Evolutionary conservation across 2,329 filamentous ascomycete genomes (phyloP).

Genomic region (Neofusicoccum cordaticola): DNA sequence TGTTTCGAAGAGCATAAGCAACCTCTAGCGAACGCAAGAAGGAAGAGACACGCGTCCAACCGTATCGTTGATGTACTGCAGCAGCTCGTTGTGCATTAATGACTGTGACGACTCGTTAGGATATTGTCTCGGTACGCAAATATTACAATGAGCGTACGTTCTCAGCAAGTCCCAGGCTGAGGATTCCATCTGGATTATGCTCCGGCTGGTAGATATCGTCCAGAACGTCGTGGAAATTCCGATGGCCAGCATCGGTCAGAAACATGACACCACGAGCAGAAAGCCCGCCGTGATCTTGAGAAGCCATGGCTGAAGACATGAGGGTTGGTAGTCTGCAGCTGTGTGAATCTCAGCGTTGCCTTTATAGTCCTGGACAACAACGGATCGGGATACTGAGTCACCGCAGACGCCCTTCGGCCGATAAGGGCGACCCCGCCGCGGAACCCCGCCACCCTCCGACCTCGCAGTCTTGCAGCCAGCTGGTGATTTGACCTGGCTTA

Average conservation of each 20-base stretch:
- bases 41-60: slow-evolving; percentile 24
- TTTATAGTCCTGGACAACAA: neutral
- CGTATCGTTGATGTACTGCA: slow-evolving; percentile 42
- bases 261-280: neutral
- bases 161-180: slow-evolving; percentile 54
- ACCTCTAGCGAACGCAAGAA: neutral
- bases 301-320: neutral
- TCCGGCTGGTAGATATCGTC: slow-evolving; percentile 44
- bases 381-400: neutral
- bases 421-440: neutral
- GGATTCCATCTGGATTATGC: slow-evolving; percentile 44
- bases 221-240: slow-evolving; percentile 35
- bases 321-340: too few species aligned
- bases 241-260: neutral
- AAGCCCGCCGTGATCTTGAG: neutral
- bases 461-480: too few species aligned
- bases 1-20: neutral
- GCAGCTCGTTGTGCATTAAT: slow-evolving; percentile 50
- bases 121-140: neutral
- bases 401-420: neutral
- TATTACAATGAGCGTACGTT: slow-evolving; percentile 30
- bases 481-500: too few species aligned
- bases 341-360: neutral
- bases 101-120: slow-evolving; percentile 1
- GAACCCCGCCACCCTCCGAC: neutral